Evolutionary conservation across 148 eudicot species (phyloP), one percentile per base, ranked within the genome.

Genomic region (Diospyros kaki): DNA sequence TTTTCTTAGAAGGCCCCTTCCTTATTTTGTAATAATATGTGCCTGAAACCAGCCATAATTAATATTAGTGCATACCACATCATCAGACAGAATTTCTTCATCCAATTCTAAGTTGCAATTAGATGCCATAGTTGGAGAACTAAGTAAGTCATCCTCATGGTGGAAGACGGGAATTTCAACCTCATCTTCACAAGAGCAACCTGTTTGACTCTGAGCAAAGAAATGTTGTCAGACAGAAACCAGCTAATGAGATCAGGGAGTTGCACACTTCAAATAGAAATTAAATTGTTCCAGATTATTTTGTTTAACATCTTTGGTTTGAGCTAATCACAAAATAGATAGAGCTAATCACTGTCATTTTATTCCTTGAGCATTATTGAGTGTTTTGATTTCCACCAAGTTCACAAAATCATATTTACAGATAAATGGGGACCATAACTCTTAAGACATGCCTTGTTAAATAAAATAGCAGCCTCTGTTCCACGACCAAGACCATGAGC

Each of bases 151-250:
- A 60, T 61, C 69, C 66, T 76, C 69, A 28, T 83, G 74, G 39
- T 77, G 65, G 73, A 89, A 90, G 66, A 78, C 79, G 58, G 96
- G 93, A 72, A 74, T 45, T 78, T 91, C 96, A 76, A 93, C 92
- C 55, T 91, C 98, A 64, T 93, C 96, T 68, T 87, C 96, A 63
- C 84, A 75, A 73, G 81, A 77, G 70, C 74, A 73, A 50, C 87
- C 75, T 68, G 53, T 70, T 77, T 85, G 77, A 70, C 79, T 83
- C 92, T 82, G 82, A 80, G 70, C 76, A 82, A 64, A 75, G 54
- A 1, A 62, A 69, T 6, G 52, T 41, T 15, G 15, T 70, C 56
- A 72, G 44, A 46, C 58, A 17, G 10, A 52, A 75, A 54, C 66
- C 58, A 40, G 28, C 5, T 13, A 54, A 55, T 69, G 45, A 9